These are phyloP conservation scores for Fusarium sp. DNA, from an alignment of 2,329 filamentous ascomycete genomes.

Conservation along the genomic window DNA sequence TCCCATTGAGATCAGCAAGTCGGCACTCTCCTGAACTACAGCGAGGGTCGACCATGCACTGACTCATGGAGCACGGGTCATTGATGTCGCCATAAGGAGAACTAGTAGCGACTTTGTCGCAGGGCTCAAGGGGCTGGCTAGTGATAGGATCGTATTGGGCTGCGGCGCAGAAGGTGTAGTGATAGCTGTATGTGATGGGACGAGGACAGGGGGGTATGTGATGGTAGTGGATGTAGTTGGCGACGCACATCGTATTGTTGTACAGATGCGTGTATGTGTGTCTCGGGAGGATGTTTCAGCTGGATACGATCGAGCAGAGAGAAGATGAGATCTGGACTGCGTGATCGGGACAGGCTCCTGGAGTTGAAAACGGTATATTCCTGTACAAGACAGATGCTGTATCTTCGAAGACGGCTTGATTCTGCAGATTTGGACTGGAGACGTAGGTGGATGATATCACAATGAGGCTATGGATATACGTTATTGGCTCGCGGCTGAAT, in stretches of 20 bases:
- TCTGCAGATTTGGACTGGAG: background rate
- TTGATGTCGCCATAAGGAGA: conserved; percentile 50
- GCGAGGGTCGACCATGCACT: conserved; percentile 59
- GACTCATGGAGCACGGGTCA: conserved; percentile 60
- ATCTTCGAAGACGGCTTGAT: background rate
- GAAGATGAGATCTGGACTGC: background rate
- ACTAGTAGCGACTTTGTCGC: conserved; percentile 33
- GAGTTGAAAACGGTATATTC: background rate
- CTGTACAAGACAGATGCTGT: conserved; percentile 5
- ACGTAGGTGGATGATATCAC: conserved; percentile 1
- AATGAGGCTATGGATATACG: conserved; percentile 1
- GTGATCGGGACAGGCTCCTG: conserved; percentile 5
- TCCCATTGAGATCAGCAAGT: conserved; percentile 60
- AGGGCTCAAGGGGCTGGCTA: conserved; percentile 43
- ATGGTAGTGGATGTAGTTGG: conserved; percentile 65
- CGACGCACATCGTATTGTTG: conserved; percentile 60
- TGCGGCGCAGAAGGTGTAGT: conserved; percentile 59
- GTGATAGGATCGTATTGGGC: conserved; percentile 51
- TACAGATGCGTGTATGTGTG: conserved; percentile 28
- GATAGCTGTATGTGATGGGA: conserved; percentile 55
- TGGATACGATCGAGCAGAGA: conserved; percentile 34
- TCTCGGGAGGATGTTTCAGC: conserved; percentile 45
- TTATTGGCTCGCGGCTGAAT: background rate
- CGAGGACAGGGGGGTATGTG: conserved; percentile 59
- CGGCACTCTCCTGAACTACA: conserved; percentile 64